Percentiles rank a stretch among this genome's conserved stretches.
phyloP scores from a whole-genome alignment of 2,329 filamentous ascomycete species.

The Colletotrichum somersetense region DNA sequence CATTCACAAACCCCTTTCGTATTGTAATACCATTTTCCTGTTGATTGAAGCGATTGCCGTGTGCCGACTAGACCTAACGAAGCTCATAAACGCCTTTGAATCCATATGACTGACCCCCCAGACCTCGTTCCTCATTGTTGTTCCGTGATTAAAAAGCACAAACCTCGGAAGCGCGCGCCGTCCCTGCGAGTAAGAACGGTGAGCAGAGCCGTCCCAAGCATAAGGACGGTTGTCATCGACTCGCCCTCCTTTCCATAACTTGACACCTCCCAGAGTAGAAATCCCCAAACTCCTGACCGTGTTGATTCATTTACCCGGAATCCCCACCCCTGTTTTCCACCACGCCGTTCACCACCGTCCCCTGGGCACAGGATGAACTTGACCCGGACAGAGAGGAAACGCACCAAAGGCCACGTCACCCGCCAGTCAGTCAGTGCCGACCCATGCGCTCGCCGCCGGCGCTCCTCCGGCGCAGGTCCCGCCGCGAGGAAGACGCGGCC shows the following conservation, averaged over 20 bases:
- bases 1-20: neutral
- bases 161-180: neutral
- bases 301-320: neutral
- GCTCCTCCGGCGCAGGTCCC: slow-evolving; percentile 32
- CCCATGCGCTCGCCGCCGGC: slow-evolving; percentile 42
- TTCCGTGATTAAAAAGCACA: neutral
- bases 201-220: neutral
- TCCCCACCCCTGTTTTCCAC: neutral
- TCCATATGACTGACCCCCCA: neutral
- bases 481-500: slow-evolving; percentile 23
- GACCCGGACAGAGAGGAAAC: neutral
- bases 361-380: neutral
- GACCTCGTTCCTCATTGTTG: neutral
- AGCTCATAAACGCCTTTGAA: neutral
- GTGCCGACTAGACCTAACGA: neutral
- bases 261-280: neutral
- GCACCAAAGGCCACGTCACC: neutral
- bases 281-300: neutral
- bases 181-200: neutral
- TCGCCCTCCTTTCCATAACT: neutral
- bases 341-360: neutral
- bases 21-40: neutral
- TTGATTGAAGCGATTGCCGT: neutral
- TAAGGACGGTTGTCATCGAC: neutral
- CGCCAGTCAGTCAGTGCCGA: slow-evolving; percentile 25